phyloP scores from a whole-genome alignment of 2,329 filamentous ascomycete species.

The Cladosporium austrohemisphaericum region DNA sequence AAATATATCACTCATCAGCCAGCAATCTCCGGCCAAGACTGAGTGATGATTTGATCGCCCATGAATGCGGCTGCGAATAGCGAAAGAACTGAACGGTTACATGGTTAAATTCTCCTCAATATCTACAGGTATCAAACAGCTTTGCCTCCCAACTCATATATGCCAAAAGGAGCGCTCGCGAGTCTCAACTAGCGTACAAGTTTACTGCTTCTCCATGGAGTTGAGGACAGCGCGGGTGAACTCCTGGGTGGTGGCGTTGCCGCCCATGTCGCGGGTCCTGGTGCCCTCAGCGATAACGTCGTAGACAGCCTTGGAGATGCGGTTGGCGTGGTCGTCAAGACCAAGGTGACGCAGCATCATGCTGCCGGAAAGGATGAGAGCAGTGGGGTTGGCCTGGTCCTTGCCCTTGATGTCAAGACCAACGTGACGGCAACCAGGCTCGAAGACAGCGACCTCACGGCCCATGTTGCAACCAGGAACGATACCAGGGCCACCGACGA shows the following conservation, averaged over 20 bases:
- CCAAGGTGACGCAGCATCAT: constrained; percentile 98
- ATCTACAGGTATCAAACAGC: constrained; percentile 15
- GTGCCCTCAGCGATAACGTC: constrained; percentile 84
- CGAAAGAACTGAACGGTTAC: constrained; percentile 4
- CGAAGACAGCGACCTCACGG: constrained; percentile 94
- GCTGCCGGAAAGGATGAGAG: constrained; percentile 87
- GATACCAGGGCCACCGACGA: constrained; percentile 94
- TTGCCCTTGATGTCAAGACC: constrained; percentile 99
- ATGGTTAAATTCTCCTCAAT: constrained; percentile 4
- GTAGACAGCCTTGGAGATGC: constrained; percentile 85
- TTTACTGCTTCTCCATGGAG: constrained; percentile 69
- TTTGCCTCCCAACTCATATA: constrained; percentile 1
- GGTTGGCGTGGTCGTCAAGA: constrained; percentile 96
- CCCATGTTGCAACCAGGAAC: constrained; percentile 99
- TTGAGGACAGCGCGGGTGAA: constrained; percentile 92
- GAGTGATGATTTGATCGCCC: no score
- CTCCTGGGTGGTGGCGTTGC: constrained; percentile 81
- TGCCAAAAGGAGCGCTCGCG: constrained; percentile 10
- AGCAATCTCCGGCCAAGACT: no score
- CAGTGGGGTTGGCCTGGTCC: constrained; percentile 97
- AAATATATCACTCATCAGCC: no score
- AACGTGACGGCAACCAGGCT: constrained; percentile 98
- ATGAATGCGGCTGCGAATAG: background rate
- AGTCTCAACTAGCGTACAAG: constrained; percentile 2
- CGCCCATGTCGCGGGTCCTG: constrained; percentile 95